Evolutionary conservation across 2,329 filamentous ascomycete species (phyloP).

Genomic region (Pseudopyricularia javanii): DNA sequence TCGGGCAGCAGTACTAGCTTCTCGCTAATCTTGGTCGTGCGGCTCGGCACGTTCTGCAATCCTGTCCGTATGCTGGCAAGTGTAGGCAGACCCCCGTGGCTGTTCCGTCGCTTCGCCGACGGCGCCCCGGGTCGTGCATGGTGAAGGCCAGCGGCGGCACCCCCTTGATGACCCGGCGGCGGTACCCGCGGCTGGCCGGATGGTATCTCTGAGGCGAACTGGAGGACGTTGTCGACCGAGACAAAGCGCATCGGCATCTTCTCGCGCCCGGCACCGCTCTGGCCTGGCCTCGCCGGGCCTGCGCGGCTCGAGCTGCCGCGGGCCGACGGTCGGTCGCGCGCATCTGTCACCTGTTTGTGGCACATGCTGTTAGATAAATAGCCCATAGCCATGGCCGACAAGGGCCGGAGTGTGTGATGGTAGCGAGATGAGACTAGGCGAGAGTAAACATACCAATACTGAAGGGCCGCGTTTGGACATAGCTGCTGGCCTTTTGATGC

Average conservation of each 20-base stretch:
- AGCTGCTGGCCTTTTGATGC: background rate
- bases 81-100: constrained; percentile 17
- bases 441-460: constrained; percentile 35
- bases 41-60: constrained; percentile 56
- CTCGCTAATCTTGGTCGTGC: constrained; percentile 89
- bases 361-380: constrained; percentile 12
- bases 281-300: constrained; percentile 13
- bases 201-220: constrained; percentile 87
- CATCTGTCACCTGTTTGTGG: constrained; percentile 38
- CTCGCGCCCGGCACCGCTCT: constrained; percentile 7
- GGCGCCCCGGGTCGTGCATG: background rate
- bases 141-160: constrained; percentile 27
- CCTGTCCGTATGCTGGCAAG: constrained; percentile 21
- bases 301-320: constrained; percentile 11
- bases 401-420: background rate
- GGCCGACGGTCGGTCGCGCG: constrained; percentile 31
- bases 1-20: constrained; percentile 94
- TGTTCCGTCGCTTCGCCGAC: constrained; percentile 1
- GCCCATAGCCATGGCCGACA: constrained; percentile 6
- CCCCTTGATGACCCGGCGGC: constrained; percentile 29
- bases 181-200: constrained; percentile 79
- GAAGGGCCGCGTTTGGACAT: constrained; percentile 43
- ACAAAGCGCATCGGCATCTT: constrained; percentile 59
- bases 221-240: constrained; percentile 86
- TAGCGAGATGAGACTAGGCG: background rate